Base-by-base conservation (phyloP, 257 asterid species). In the Scutellaria barbata region DNA sequence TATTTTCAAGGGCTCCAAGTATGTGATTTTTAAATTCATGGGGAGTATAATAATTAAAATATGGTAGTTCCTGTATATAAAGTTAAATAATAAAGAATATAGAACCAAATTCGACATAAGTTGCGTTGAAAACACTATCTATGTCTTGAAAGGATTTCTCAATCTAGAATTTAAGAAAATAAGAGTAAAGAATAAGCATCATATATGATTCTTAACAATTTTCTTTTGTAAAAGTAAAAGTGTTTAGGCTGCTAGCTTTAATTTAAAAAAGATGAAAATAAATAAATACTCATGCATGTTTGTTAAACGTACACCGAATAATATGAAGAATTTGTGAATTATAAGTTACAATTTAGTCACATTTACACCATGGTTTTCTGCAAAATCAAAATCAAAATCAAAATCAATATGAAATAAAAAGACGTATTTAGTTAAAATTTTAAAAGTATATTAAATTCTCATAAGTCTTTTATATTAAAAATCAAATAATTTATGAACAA, bases 71-170 rank as follows among this genome's bases (percentile, higher is more conserved):
- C 45, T 57, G 63, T 12, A 3, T 6, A 30, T 35, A 33, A 37
- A 59, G 52, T 42, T 39, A 6, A 41, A 8, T 39, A 39, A 33
- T 11, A 10, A 10, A 10, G 16, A 41, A 62, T 39, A 18, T 13
- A 43, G 73, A 68, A 52, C 59, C 39, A 51, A 72, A 35, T 62
- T 51, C 76, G 41, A 22, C 30, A 10, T 58, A 46, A 10, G 68
- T 35, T 43, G 61, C 54, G 51, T 59, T 71, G 56, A 70, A 54
- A 57, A 33, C 42, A 10, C 47, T 59, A 7, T 8, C 55, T 5
- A 4, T 59, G 62, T 33, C 35, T 60, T 1, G 33, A 61, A 71
- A 33, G n/a, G 45, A 18, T 12, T 14, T 59, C 30, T n/a, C 14
- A 42, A 42, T 63, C 54, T 63, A 17, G 54, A 20, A 63, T 20